A percentile compares a stretch with the other conserved stretches of the same genome.
phyloP scores from a whole-genome alignment of 257 asterid species.

The Agastache rugosa region DNA sequence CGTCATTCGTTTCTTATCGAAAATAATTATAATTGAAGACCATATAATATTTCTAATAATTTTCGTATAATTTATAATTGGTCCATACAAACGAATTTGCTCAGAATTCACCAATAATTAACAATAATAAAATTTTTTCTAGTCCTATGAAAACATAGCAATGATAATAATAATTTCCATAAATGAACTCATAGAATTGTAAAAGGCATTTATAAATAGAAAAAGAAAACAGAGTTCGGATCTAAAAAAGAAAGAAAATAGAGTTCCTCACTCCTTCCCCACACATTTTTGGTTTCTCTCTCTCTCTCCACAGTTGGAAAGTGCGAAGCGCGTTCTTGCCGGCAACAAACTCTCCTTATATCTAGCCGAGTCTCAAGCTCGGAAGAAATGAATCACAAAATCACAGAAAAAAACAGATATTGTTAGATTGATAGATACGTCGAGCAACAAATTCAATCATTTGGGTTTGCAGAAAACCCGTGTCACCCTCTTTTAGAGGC shows the following conservation, averaged over 20 bases:
- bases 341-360: slow-evolving; percentile 40
- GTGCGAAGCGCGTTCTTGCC: slow-evolving; percentile 43
- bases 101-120: neutral
- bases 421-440: slow-evolving; percentile 10
- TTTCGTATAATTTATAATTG: no score
- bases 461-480: slow-evolving; percentile 36
- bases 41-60: no score
- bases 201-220: neutral
- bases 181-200: neutral
- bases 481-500: slow-evolving; percentile 13
- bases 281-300: slow-evolving; percentile 20
- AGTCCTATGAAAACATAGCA: neutral
- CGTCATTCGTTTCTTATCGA: no score
- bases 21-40: no score
- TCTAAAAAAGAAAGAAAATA: neutral
- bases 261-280: slow-evolving; percentile 10
- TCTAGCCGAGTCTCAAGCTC: slow-evolving; percentile 41
- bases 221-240: neutral
- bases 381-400: neutral
- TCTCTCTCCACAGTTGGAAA: slow-evolving; percentile 30
- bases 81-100: no score
- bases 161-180: neutral
- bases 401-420: neutral
- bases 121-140: neutral
- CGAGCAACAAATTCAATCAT: neutral